Conservation (phyloP, 805 yeast genomes). For the Gaillardinia entomophila region DNA sequence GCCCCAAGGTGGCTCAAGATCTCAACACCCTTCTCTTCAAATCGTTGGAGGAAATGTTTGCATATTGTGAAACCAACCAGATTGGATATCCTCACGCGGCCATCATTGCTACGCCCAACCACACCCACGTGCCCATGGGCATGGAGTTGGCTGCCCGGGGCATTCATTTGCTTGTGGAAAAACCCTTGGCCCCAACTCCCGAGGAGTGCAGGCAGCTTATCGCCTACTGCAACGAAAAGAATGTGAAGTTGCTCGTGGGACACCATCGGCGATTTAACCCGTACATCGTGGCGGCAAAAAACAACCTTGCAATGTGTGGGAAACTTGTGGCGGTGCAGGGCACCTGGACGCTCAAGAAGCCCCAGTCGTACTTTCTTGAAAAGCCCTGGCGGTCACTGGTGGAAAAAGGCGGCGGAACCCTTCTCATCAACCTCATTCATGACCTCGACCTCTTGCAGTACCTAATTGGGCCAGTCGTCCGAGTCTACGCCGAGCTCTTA, state of each 20-base stretch:
- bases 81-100: conserved; percentile 29
- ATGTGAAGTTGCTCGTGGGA: conserved; percentile 29
- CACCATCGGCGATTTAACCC: conserved; percentile 39
- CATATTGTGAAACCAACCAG: conserved; percentile 14
- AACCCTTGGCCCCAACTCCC: conserved; percentile 28
- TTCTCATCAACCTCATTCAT: conserved; percentile 33
- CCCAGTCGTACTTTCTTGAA: conserved; percentile 24
- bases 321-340: conserved; percentile 33
- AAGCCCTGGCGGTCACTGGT: conserved; percentile 28
- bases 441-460: conserved; percentile 33
- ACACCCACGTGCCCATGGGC: conserved; percentile 28
- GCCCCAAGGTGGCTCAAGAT: conserved; percentile 22
- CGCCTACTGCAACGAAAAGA: conserved; percentile 13
- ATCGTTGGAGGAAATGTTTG: conserved; percentile 19
- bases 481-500: conserved; percentile 31
- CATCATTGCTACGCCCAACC: conserved; percentile 34
- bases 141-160: conserved; percentile 26
- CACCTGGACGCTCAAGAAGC: conserved; percentile 31
- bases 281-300: conserved; percentile 27
- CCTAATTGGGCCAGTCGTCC: conserved; percentile 32
- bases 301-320: conserved; percentile 22
- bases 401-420: conserved; percentile 29
- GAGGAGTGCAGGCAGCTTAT: conserved; percentile 25
- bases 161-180: conserved; percentile 30
- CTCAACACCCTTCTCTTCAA: conserved; percentile 18